Evolutionary conservation across 768 basidiomycete genomes (phyloP), one percentile per base, ranked within the genome.

Genomic region (Coprinopsis cinerea): DNA sequence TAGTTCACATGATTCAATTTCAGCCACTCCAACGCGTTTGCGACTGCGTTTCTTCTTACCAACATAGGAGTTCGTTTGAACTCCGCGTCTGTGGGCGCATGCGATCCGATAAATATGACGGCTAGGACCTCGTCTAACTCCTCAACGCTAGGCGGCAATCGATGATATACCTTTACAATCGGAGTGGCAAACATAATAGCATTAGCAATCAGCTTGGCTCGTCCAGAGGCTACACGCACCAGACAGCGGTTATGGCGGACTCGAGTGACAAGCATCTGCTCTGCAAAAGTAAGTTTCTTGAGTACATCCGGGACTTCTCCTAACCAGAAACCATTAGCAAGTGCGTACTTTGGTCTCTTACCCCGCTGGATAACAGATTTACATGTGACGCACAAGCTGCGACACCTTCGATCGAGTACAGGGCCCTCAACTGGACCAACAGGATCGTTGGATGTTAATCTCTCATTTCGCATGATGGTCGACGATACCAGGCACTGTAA

Each of bases 1-100:
- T 71, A 73, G 39, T 65, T 63, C 0, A 10, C 1, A 53, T 71
- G 68, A 51, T 72, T 72, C 0, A 67, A 26, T 30, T 60, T 65
- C 13, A 71, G 48, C 69, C 69, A 71, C 32, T 67, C 56, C 4
- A 73, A 43, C 0, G 69, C 69, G 0, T 35, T n/a, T 1, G 25
- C 22, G 0, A 69, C 67, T 2, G 49, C 48, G 2, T 59, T 58
- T 2, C 57, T 32, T 4, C 66, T 45, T 1, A 70, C 66, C 7
- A 67, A 50, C 14, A 65, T 53, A 1, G 66, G 55, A 13, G 64
- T 55, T 2, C 61, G 46, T 27, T 55, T 49, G 20, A 61, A 55
- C 4, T 70, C 64, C 3, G 58, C 52, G 3, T 53, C 37, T 7
- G 57, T 61, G 4, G 68, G 68, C n/a, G 48, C 42, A 11, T 15